Base-by-base conservation (phyloP, 2,329 filamentous ascomycete species). In the Pseudogymnoascus sp. region DNA sequence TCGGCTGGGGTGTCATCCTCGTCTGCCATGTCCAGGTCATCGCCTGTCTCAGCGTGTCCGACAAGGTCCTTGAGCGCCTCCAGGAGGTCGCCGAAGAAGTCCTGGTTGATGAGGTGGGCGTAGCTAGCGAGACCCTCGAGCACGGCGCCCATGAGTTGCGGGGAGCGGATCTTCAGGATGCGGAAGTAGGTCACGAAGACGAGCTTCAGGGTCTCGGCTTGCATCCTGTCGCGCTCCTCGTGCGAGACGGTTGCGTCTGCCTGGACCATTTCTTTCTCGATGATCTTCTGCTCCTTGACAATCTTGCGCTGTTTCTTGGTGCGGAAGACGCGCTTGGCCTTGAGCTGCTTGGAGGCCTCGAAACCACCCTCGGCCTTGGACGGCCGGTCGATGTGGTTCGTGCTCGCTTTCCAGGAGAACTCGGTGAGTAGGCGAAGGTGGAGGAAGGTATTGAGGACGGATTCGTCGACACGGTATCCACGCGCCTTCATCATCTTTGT, bases 101-200 rank as follows among this genome's bases (percentile, higher is more conserved):
- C 91, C 73, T 99, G 92, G 78, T 99, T 99, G 81, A 99, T 99
- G 65, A 99, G 83, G 74, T 97, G 95, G 3, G 93, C 88, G 73
- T 96, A 99, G 73, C 92, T 92, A 60, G 93, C 93, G 21, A 99
- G 79, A 29, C 95, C 95, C 78, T 97, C 95, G 4, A 99, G 83
- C 0, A 97, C 93, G 13, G 93, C 93, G n/a, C 95, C 95, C 91
- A 97, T 97, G 17, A 99, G 84, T 68, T 89, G 86, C 13, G 91
- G 88, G 23, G 86, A 83, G 26, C 92, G 86, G 62, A 87, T 82
- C 78, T 97, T 97, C 46, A 99, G 79, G 62, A 97, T 93, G 61
- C 93, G 88, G 76, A 99, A 97, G 78, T 99, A 99, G 1, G 88
- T 89, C 15, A 90, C 90, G 73, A 99, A 99, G 10, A 99, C 95